Conservation (phyloP, 805 yeast species). For the Peterozyma toletana region DNA sequence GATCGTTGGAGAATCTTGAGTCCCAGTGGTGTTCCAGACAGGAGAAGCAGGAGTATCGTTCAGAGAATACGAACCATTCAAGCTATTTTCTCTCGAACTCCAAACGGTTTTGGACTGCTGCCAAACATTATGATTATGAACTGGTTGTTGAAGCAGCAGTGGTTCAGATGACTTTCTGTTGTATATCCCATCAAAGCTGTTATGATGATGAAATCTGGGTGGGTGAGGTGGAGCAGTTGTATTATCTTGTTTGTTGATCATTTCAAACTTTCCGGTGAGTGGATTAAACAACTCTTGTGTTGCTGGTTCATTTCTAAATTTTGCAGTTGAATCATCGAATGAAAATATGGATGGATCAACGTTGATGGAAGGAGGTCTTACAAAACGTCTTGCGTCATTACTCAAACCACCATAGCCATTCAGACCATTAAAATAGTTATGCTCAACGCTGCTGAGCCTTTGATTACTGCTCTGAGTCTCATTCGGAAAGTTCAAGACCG, state of each 20-base stretch:
- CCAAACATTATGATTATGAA: not conserved
- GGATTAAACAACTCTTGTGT: constrained; percentile 10
- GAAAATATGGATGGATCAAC: not conserved
- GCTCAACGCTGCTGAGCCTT: not conserved
- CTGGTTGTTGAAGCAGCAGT: constrained; percentile 1
- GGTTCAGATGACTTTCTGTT: not conserved
- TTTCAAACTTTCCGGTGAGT: constrained; percentile 8
- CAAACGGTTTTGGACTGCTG: constrained; percentile 4
- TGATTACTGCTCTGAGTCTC: not conserved
- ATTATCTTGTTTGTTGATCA: not conserved
- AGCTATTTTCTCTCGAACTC: constrained; percentile 6
- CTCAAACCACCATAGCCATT: not conserved
- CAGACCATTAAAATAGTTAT: not conserved
- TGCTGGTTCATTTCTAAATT: constrained; percentile 4
- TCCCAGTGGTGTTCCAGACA: not conserved
- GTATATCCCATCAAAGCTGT: not conserved
- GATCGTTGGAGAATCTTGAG: not conserved
- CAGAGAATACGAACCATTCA: not conserved
- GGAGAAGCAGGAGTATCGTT: not conserved
- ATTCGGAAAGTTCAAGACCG: constrained; percentile 1
- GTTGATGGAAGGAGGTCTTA: too few species aligned
- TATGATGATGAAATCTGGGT: constrained; percentile 2
- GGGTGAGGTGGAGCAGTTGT: not conserved
- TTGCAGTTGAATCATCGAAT: not conserved
- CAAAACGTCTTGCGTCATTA: too few species aligned